These are phyloP conservation scores for Sporothrix humicola DNA, from an alignment of 2,329 filamentous ascomycete species.

Conservation along the genomic window DNA sequence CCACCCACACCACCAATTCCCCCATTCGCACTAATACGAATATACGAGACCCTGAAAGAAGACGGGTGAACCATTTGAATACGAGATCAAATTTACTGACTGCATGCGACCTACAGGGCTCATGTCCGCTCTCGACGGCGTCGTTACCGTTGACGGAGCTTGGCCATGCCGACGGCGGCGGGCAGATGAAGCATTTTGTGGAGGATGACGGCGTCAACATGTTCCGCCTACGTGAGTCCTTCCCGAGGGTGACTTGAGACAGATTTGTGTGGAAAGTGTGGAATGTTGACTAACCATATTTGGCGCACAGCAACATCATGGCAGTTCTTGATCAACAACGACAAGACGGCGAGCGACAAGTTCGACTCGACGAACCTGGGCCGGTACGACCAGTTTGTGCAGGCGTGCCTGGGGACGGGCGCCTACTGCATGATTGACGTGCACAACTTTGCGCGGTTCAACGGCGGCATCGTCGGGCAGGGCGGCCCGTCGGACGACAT, in stretches of 20 bases:
- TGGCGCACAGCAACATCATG: constrained; percentile 49
- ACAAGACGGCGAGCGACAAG: constrained; percentile 51
- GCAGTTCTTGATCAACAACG: constrained; percentile 57
- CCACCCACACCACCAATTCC: not conserved
- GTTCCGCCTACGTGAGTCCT: constrained; percentile 54
- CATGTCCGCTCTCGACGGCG: constrained; percentile 44
- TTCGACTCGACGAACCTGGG: constrained; percentile 51
- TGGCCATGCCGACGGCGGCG: constrained; percentile 46
- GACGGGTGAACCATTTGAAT: not conserved
- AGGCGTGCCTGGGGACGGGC: constrained; percentile 55
- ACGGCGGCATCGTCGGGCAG: constrained; percentile 68
- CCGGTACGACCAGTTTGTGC: constrained; percentile 57
- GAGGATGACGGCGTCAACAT: constrained; percentile 60
- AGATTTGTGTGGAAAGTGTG: not conserved
- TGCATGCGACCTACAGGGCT: constrained; percentile 41
- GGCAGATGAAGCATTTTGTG: constrained; percentile 63
- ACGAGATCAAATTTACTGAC: not conserved
- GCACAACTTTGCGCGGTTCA: constrained; percentile 65
- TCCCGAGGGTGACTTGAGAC: too few relatives aligned
- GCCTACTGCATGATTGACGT: constrained; percentile 59
- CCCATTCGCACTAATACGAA: constrained; percentile 13
- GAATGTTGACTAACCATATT: not conserved
- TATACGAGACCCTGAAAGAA: constrained; percentile 25
- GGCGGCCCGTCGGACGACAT: constrained; percentile 65
- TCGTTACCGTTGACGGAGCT: constrained; percentile 44